Evolutionary conservation across 75 land plant species (phyloP).

Genomic region (Sequoia sempervirens): DNA sequence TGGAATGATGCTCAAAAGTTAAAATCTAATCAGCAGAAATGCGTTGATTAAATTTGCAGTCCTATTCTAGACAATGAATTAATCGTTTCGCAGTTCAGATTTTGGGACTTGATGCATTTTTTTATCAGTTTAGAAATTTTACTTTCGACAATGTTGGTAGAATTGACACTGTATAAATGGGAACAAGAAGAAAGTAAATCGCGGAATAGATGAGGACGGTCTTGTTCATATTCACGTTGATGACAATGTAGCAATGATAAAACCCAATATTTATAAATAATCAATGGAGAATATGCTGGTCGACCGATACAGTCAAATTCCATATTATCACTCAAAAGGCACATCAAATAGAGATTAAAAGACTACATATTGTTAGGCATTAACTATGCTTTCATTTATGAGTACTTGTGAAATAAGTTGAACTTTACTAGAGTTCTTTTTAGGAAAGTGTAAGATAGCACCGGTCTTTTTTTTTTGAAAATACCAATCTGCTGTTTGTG

Average conservation of each 20-base stretch:
- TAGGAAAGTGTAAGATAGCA: too few species aligned
- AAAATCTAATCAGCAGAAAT: not conserved
- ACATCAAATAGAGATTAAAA: too few species aligned
- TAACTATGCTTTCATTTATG: too few species aligned
- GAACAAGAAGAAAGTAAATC: not conserved
- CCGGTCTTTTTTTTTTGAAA: too few species aligned
- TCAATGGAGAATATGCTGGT: not conserved
- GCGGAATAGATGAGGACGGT: not conserved
- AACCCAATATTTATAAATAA: too few species aligned
- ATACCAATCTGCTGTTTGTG: too few species aligned
- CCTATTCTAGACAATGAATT: not conserved
- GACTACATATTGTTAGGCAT: too few species aligned
- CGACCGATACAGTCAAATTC: not conserved
- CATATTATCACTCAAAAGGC: not conserved
- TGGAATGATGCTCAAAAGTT: not conserved
- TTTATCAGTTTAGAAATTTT: not conserved
- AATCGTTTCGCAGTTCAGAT: not conserved
- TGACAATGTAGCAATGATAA: not conserved
- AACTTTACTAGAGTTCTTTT: too few species aligned
- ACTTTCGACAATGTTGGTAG: not conserved
- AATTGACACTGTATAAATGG: not conserved
- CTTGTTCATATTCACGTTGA: not conserved
- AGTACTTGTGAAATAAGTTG: too few species aligned
- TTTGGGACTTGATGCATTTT: not conserved
- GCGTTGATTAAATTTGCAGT: not conserved